Percentiles rank a stretch among this genome's conserved stretches.
Evolutionary conservation across 306 rosid genomes (phyloP).

Genomic region (Fagus crenata): DNA sequence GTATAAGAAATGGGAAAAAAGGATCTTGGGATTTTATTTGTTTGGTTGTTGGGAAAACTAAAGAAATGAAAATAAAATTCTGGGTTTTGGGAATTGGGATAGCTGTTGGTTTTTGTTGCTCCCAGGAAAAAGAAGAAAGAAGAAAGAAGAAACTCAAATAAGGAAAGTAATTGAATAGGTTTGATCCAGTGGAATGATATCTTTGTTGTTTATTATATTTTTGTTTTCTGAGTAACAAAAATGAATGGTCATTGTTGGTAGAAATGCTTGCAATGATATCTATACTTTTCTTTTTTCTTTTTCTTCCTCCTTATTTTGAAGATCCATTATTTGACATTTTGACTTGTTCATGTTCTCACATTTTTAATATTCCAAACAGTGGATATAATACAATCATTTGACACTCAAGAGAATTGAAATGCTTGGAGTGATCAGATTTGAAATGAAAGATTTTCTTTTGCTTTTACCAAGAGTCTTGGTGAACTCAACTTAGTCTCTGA

Average conservation of each 20-base stretch:
- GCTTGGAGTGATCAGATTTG: not conserved
- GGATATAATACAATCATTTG: not conserved
- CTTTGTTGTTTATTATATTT: not conserved
- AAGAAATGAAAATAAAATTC: not conserved
- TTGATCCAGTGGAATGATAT: not conserved
- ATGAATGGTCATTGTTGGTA: not conserved
- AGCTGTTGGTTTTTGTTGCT: not conserved
- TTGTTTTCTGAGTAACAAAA: constrained; percentile 1
- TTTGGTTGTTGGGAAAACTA: constrained; percentile 1
- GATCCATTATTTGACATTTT: not conserved
- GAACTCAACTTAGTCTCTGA: not conserved
- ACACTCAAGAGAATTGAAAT: not conserved
- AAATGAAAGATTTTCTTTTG: not conserved
- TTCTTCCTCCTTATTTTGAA: not conserved
- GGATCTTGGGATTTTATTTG: not conserved
- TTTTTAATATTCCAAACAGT: not conserved
- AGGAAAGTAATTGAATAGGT: not conserved
- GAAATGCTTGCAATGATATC: not conserved
- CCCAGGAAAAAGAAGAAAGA: not conserved
- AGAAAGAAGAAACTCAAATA: not conserved
- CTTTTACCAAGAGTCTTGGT: not conserved
- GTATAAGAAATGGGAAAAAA: too few species aligned
- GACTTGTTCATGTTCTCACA: not conserved
- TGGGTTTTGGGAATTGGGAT: not conserved
- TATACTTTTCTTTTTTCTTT: not conserved